These are phyloP conservation scores for Colletotrichum cuscutae DNA, from an alignment of 2,329 filamentous ascomycete genomes.

Conservation along the genomic window DNA sequence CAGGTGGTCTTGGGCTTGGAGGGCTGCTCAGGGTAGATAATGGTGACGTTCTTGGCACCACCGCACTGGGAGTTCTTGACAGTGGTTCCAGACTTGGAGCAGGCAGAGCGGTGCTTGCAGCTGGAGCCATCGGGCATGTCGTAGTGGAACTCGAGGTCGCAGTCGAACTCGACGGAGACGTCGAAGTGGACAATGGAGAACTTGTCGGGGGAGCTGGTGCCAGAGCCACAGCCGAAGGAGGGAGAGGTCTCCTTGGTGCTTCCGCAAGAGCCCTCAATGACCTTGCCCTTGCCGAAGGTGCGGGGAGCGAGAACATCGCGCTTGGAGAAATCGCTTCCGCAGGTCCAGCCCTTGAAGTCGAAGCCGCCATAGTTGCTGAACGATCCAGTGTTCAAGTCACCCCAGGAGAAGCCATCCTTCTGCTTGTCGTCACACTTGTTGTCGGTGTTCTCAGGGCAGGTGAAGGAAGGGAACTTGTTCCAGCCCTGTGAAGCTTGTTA, in stretches of 20 bases:
- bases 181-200: constrained; percentile 84
- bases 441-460: constrained; percentile 76
- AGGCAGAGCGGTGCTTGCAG: constrained; percentile 82
- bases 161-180: constrained; percentile 78
- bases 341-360: constrained; percentile 78
- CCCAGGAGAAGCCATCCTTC: constrained; percentile 77
- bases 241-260: constrained; percentile 60
- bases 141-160: constrained; percentile 87
- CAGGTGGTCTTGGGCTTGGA: constrained; percentile 68
- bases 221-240: constrained; percentile 64
- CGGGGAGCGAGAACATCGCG: constrained; percentile 66
- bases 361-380: constrained; percentile 78
- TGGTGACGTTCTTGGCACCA: constrained; percentile 84
- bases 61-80: constrained; percentile 91
- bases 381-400: constrained; percentile 66
- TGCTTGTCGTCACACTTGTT: constrained; percentile 82
- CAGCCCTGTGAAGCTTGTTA: constrained; percentile 32
- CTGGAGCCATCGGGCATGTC: constrained; percentile 82
- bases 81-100: constrained; percentile 73
- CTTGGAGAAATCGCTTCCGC: constrained; percentile 67
- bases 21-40: constrained; percentile 70
- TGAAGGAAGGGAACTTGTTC: constrained; percentile 58
- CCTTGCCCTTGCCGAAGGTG: constrained; percentile 62
- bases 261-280: constrained; percentile 67
- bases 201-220: constrained; percentile 53